phyloP scores from a whole-genome alignment of 805 yeast species.

The Candida maltosa region DNA sequence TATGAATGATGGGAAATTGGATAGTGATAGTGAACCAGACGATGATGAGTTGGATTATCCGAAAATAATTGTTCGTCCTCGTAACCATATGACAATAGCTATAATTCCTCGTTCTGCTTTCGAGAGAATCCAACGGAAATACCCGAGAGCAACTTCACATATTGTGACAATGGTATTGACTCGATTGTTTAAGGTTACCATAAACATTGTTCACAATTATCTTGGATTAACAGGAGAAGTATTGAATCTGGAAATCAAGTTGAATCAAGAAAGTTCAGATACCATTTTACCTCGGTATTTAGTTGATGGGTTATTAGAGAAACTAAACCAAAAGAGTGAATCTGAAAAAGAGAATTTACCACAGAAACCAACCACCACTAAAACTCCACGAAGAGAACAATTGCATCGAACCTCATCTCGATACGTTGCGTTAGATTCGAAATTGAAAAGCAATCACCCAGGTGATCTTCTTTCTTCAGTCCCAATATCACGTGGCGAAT shows the following conservation, averaged over 20 bases:
- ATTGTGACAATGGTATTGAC: slow-evolving; percentile 90
- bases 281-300: slow-evolving; percentile 58
- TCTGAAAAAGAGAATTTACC: neutral
- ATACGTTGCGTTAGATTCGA: slow-evolving; percentile 47
- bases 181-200: slow-evolving; percentile 83
- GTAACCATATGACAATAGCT: slow-evolving; percentile 61
- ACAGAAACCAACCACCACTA: slow-evolving; percentile 2
- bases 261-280: slow-evolving; percentile 46
- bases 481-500: slow-evolving; percentile 45
- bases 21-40: neutral
- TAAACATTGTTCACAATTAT: slow-evolving; percentile 85
- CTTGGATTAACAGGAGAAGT: slow-evolving; percentile 82
- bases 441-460: slow-evolving; percentile 61
- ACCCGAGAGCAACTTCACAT: slow-evolving; percentile 88
- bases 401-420: slow-evolving; percentile 24
- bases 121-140: slow-evolving; percentile 62
- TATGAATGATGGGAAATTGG: neutral
- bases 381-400: slow-evolving; percentile 6
- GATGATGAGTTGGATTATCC: slow-evolving; percentile 5
- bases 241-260: slow-evolving; percentile 65
- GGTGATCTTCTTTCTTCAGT: slow-evolving; percentile 84
- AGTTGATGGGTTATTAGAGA: slow-evolving; percentile 52
- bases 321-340: slow-evolving; percentile 8
- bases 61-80: slow-evolving; percentile 5
- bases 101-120: slow-evolving; percentile 88